Evolutionary conservation across 352 stramenopile genomes (phyloP).

Genomic region (Globisporangium ultimum): DNA sequence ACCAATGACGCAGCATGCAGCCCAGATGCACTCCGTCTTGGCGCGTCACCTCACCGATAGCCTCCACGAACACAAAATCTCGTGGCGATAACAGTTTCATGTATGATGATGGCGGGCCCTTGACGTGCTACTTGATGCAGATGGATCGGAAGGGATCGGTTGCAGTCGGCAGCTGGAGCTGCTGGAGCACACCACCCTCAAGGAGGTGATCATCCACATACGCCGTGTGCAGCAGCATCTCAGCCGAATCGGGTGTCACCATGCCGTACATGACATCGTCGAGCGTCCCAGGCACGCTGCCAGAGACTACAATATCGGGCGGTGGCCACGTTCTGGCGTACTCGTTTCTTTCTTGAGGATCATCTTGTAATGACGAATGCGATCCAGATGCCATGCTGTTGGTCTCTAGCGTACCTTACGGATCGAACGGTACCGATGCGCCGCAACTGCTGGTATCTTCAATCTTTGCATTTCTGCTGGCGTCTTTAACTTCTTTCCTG

Average conservation of each 20-base stretch:
- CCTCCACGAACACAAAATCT: constrained; percentile 17
- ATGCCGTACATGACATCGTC: constrained; percentile 18
- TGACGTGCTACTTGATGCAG: constrained; percentile 18
- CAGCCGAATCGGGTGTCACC: constrained; percentile 12
- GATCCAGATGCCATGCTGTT: too few species aligned
- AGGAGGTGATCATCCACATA: constrained; percentile 16
- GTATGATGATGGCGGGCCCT: constrained; percentile 3
- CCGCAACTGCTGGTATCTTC: too few species aligned
- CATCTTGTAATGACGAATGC: too few species aligned
- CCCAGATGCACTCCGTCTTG: constrained; percentile 10
- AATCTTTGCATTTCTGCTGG: too few species aligned
- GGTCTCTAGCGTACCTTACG: too few species aligned
- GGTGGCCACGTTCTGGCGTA: constrained; percentile 2
- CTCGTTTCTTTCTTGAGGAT: too few species aligned
- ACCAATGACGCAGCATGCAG: constrained; percentile 17
- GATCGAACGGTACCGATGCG: too few species aligned
- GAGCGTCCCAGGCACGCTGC: constrained; percentile 13
- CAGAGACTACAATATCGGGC: constrained; percentile 13
- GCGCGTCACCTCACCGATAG: constrained; percentile 6
- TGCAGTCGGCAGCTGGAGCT: constrained; percentile 8
- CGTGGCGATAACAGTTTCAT: constrained; percentile 4
- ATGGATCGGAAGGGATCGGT: constrained; percentile 17
- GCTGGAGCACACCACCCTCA: constrained; percentile 11
- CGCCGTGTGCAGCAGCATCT: constrained; percentile 15
- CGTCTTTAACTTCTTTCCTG: not conserved